Percentiles rank a stretch among this genome's conserved stretches.
These are phyloP conservation scores for Selenicereus undatus DNA, from an alignment of 148 eudicot species.

Conservation along the genomic window DNA sequence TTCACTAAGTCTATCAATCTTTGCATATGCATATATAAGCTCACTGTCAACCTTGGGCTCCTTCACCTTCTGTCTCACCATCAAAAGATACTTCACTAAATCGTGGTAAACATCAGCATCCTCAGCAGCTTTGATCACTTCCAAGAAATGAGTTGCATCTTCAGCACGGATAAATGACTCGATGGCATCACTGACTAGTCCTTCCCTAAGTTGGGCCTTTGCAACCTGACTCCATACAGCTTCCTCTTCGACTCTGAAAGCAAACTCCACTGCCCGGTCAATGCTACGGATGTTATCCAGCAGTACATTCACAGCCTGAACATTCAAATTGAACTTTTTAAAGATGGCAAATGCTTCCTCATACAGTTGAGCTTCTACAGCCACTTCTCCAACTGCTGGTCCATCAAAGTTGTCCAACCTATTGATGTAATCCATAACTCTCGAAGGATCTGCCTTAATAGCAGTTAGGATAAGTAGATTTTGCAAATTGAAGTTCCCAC, in stretches of 20 bases:
- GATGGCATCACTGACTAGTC: slow-evolving; percentile 87
- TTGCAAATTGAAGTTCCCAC: slow-evolving; percentile 94
- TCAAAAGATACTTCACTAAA: slow-evolving; percentile 80
- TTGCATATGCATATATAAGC: slow-evolving; percentile 96
- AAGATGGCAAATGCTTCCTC: slow-evolving; percentile 96
- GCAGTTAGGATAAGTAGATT: slow-evolving; percentile 94
- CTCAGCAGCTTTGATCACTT: slow-evolving; percentile 79
- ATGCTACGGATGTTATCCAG: slow-evolving; percentile 73
- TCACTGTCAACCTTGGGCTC: slow-evolving; percentile 98
- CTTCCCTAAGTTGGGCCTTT: slow-evolving; percentile 85
- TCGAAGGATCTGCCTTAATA: slow-evolving; percentile 88
- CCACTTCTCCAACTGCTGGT: slow-evolving; percentile 95
- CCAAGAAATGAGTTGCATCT: slow-evolving; percentile 88
- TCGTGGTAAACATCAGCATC: slow-evolving; percentile 85
- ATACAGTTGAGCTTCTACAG: slow-evolving; percentile 86
- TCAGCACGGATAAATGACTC: slow-evolving; percentile 99
- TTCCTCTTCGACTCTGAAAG: slow-evolving; percentile 97
- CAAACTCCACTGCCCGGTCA: slow-evolving; percentile 94
- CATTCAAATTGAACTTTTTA: slow-evolving; percentile 92
- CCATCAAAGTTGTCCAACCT: slow-evolving; percentile 98
- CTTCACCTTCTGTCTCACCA: slow-evolving; percentile 90
- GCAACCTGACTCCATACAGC: slow-evolving; percentile 99
- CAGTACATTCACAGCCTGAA: slow-evolving; percentile 87
- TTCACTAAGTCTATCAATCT: slow-evolving; percentile 86
- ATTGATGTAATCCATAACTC: slow-evolving; percentile 95